Evolutionary conservation across 1,284 basidiomycete genomes (phyloP), one percentile per base, ranked within the genome.

Genomic region (Cryptococcus hybrid): DNA sequence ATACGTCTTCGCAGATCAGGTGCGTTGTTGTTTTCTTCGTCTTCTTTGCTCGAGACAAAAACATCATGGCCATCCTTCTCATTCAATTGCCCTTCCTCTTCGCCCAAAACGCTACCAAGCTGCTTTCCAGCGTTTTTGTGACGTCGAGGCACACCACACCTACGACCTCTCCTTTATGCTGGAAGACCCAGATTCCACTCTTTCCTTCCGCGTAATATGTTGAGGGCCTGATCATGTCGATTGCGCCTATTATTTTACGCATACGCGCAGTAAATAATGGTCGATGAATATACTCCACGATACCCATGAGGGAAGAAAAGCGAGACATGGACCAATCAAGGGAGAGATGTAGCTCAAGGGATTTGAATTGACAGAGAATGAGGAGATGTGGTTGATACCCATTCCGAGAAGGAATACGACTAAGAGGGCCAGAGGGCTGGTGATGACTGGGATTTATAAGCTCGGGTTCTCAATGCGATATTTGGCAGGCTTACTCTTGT

Each of bases 81-180:
- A 6, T 63, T 54, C 15, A 66, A 39, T 46, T 67, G 52, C 11
- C 59, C 61, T 24, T 65, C 65, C 15, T 59, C 64, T 8, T 48
- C 58, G 3, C 62, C 57, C 13, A 70, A 54, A 2, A 71, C 62
- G 13, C 51, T 61, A 7, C 57, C 57, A 5, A 72, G 54, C 24
- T 52, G 57, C 51, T 62, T 36, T 1, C 65, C 67, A 2, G 69
- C 48, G 15, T 60, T 64, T 12, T 79, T 82, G n/a, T n/a, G n/a
- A 85, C 85, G 71, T 90, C 89, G 15, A 90, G 62, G 7, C 85
- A 86, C 57, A 90, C 80, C 50, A 88, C 78, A 0, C 88, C 89
- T 13, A 89, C 80, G 56, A 88, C 82, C 7, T 79, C 81, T 36
- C 79, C 75, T 13, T 80, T 82, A 57, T 82, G 85, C 67, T 88